Conservation (phyloP, 345 rosid species). For the Diplotaxis tenuifolia region DNA sequence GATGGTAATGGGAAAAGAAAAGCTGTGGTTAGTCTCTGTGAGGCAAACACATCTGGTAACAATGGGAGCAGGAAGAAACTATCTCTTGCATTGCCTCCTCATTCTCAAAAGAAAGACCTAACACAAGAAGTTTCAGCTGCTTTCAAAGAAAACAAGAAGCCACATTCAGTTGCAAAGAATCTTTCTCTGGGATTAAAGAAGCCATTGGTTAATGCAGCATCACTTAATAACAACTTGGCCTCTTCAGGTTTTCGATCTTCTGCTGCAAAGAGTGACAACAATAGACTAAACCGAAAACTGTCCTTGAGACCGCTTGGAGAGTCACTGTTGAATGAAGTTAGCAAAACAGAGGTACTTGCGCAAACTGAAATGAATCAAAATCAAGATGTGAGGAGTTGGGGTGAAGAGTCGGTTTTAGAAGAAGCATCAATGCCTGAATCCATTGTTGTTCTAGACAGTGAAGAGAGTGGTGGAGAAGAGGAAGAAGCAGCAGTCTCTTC, state of each 20-base stretch:
- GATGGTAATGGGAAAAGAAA: conserved; percentile 32
- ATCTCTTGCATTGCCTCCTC: conserved; percentile 40
- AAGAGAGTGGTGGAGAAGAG: conserved; percentile 68
- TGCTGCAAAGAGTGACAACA: conserved; percentile 18
- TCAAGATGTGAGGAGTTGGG: conserved; percentile 8
- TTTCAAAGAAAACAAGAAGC: conserved; percentile 25
- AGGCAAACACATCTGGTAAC: conserved; percentile 7
- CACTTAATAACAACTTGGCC: background rate
- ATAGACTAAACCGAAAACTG: conserved; percentile 24
- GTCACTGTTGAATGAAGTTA: conserved; percentile 23
- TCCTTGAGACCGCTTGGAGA: conserved; percentile 37
- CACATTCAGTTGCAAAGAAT: conserved; percentile 35
- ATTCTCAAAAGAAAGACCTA: conserved; percentile 31
- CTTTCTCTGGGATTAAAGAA: conserved; percentile 45
- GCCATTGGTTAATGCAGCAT: conserved; percentile 15
- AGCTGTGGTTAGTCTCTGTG: conserved; percentile 3
- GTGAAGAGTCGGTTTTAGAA: conserved; percentile 23
- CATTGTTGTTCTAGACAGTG: conserved; percentile 67
- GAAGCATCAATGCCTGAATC: conserved; percentile 44
- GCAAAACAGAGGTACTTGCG: conserved; percentile 7
- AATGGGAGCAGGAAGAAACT: conserved; percentile 36
- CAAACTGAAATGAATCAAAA: conserved; percentile 11
- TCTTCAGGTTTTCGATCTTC: conserved; percentile 11
- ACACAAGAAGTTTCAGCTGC: conserved; percentile 21
- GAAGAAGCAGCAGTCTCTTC: conserved; percentile 11